Base-by-base conservation (phyloP, 2,329 filamentous ascomycete genomes). In the Talaromyces albobiverticillius region DNA sequence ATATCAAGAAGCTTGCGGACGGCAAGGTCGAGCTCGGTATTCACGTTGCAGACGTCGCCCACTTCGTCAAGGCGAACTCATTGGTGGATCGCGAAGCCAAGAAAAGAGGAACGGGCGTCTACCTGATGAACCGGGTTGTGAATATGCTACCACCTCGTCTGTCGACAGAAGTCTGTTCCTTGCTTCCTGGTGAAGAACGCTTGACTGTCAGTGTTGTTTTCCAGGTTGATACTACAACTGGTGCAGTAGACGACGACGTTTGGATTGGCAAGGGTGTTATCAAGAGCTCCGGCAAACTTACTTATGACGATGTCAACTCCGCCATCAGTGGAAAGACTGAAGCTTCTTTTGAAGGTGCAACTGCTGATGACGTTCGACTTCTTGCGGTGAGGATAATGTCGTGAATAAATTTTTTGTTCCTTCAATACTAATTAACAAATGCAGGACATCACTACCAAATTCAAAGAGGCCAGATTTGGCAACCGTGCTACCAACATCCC, bases 61-160 rank as follows among this genome's bases (percentile, higher is more conserved):
- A 99, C 75, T 99, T 99, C 69, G 90, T 99, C 71, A 97, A 97
- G 81, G 81, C 87, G 46, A 95, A 95, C 77, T 96, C 92, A 14
- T 83, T 97, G 43, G 92, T 97, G 48, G 94, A 99, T 67, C 88
- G 94, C 45, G 94, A 99, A 75, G 94, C 94, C 10, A 96, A 94
- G 83, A 99, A 97, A 81, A 90, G 94, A 61, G 93, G 93, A 57
- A 97, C 92, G 54, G 92, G 91, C 32, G 94, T 99, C 22, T 95
- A 97, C 68, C 81, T 99, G 59, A 88, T 96, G 76, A 94, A 96
- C 77, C 86, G 91, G 77, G 87, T 78, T 79, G 93, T 83, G 80
- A 93, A 79, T 65, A 86, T 99, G 81, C 83, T 99, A 34, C 94
- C 94, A 13, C 81, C 89, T 1, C 91, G 90, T 73, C 79, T 99